Conservation (phyloP, 345 rosid species). For the Pelargonium nanum region DNA sequence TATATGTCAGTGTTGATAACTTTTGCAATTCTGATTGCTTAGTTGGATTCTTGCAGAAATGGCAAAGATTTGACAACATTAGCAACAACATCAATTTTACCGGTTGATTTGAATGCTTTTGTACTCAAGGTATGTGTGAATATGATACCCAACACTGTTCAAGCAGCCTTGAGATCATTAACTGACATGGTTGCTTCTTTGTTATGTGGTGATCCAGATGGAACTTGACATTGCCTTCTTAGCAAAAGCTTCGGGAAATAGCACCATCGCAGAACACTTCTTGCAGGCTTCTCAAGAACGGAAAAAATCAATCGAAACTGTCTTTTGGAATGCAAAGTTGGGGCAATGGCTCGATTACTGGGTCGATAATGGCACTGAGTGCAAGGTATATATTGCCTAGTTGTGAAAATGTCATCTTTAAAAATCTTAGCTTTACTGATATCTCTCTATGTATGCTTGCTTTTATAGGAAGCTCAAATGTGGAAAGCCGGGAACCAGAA, state of each 20-base stretch:
- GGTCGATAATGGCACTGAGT: conserved; percentile 19
- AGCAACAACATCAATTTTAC: conserved; percentile 67
- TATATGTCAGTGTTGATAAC: too few relatives aligned
- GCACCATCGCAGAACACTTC: conserved; percentile 31
- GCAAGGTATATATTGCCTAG: conserved; percentile 21
- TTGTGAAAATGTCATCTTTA: too few relatives aligned
- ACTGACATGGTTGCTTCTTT: background rate
- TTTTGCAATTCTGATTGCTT: background rate
- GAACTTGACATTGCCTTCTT: conserved; percentile 72
- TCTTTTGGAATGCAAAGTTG: conserved; percentile 63
- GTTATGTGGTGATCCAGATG: conserved; percentile 43
- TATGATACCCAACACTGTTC: conserved; percentile 1
- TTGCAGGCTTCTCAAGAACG: conserved; percentile 49
- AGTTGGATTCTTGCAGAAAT: conserved; percentile 34
- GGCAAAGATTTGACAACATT: conserved; percentile 43
- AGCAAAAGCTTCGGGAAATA: conserved; percentile 45
- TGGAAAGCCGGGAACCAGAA: conserved; percentile 61
- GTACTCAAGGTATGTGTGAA: conserved; percentile 43
- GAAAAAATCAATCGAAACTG: conserved; percentile 36
- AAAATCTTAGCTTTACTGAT: too few relatives aligned
- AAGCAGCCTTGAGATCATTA: background rate
- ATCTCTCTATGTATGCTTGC: background rate
- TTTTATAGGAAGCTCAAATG: conserved; percentile 36
- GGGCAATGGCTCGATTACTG: conserved; percentile 96
- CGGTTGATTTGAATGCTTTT: conserved; percentile 75